Evolutionary conservation across 495 filamentous ascomycete species (phyloP), one percentile per base, ranked within the genome.

Genomic region (Penicilliopsis zonata): DNA sequence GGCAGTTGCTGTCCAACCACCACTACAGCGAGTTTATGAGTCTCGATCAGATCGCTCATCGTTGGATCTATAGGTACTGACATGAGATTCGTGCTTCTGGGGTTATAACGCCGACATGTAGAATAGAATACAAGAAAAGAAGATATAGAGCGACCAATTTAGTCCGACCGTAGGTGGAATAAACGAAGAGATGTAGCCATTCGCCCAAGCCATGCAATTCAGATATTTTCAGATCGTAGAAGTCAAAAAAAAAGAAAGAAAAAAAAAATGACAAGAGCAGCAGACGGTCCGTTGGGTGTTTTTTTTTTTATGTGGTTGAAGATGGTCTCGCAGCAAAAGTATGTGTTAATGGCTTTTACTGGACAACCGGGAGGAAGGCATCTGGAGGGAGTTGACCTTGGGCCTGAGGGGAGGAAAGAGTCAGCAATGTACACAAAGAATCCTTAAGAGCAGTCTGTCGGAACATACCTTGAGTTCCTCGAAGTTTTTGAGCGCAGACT

Each of bases 401-500:
- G 4, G 53, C 48, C 61, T 65, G 36, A 26, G 1, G 5, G 5
- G 18, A 7, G n/a, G 21, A 24, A 1, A 12, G 14, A 31, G 16
- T 41, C 19, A 41, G 38, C 15, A 8, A 24, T 5, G 12, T 10
- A 28, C 12, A 4, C 15, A 28, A 12, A 4, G n/a, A 10, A 28
- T 28, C 26, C 4, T 10, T 28, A 28, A 28, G 5, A 28, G n/a
- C 5, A 5, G 4, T 5, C 5, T 3, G 5, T 30, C 8, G 7
- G 15, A 30, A 20, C 50, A 43, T 51, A 63, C 62, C 52, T 64
- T 66, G 3, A 63, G 44, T 28, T 73, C 61, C 37, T 77, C 72
- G 47, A 86, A 87, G 22, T 72, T 69, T 34, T 61, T 59, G 41
- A 80, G 57, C 0, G 82, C 84, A 32, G 55, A 55, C n/a, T 78